Evolutionary conservation across 352 stramenopile species (phyloP), one percentile per base, ranked within the genome.

Genomic region (Peronospora farinosa): DNA sequence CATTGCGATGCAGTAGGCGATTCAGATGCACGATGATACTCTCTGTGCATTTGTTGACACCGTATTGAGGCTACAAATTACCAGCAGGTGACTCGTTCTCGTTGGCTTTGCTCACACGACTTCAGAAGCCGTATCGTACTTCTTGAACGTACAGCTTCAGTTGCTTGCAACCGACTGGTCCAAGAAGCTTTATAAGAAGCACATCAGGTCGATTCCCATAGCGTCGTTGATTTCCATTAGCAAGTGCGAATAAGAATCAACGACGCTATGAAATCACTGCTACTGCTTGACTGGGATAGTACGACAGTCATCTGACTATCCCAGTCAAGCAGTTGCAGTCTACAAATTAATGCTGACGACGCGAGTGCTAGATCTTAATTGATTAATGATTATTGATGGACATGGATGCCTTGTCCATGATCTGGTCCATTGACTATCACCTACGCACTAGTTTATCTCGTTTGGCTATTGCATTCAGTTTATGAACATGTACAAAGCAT

Each of bases 31-130:
- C 35, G 72, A 83, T 31, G 57, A 77, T 38, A 63, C 42, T 82
- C 42, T 82, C 10, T 68, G 68, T 0, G 64, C 65, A 21, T 1
- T 32, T 67, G 44, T 36, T 82, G 32, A 45, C 51, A n/a, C 67
- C 68, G 15, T 70, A 86, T 31, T 64, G 65, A 32, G 78, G 78
- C 9, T 89, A 89, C n/a, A n/a, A n/a, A n/a, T n/a, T n/a, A n/a
- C n/a, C n/a, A n/a, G n/a, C n/a, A 0, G 78, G 78, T 2, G 78
- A 89, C 23, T 66, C 78, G 3, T 89, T 89, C 54, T 75, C 87
- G 16, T 32, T 89, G 12, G 75, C 72, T 2, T 89, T 89, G 38
- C 19, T n/a, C 78, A 84, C 47, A 83, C 66, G 21, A 72, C 85
- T 32, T 58, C 54, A 3, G 78, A 89, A 38, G 78, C 75, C 0